Evolutionary conservation across 2,329 filamentous ascomycete genomes (phyloP), one percentile per base, ranked within the genome.

Genomic region (Plectosphaerella cucumerina): DNA sequence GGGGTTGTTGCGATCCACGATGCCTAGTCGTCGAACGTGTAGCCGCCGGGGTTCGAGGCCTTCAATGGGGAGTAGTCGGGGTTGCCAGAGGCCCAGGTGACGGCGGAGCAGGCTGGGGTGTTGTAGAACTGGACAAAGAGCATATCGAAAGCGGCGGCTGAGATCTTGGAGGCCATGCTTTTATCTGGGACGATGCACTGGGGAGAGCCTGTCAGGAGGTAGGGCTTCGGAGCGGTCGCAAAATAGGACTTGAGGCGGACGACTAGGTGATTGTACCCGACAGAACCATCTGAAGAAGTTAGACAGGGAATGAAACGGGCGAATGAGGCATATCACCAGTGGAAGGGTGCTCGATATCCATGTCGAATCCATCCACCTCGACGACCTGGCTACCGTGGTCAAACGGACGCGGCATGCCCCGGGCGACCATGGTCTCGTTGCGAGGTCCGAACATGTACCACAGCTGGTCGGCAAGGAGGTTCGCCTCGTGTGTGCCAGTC

Each of bases 81-180:
- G 55, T 69, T 57, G 26, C 54, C 60, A 8, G 59, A 57, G 6
- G 26, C 44, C 54, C 54, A 56, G 6, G 53, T 53, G 3, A 53
- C 62, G 17, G 67, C 68, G 20, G 67, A 65, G 55, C 72, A 75
- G 23, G 56, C 60, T 0, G 65, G 62, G 58, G 76, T 77, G 61
- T 76, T 76, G 64, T 76, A 76, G 60, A 75, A 76, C 57, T 77
- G 73, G 17, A 75, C 62, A 56, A 68, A 75, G 8, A 77, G 58
- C 45, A 65, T 64, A 54, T 76, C 72, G 52, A 74, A 75, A 37
- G 59, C 52, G 37, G 67, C 61, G 17, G 58, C 48, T 34, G 63
- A 54, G 51, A 78, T 67, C 52, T 76, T 73, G 18, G 60, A 58
- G 52, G 65, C 62, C 73, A 76, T 76, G 59, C 70, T 65, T 56